A percentile compares a stretch with the other conserved stretches of the same genome.
Conservation (phyloP, 192 early-diverging fungal species). For the Gamsiella multidivaricata region DNA sequence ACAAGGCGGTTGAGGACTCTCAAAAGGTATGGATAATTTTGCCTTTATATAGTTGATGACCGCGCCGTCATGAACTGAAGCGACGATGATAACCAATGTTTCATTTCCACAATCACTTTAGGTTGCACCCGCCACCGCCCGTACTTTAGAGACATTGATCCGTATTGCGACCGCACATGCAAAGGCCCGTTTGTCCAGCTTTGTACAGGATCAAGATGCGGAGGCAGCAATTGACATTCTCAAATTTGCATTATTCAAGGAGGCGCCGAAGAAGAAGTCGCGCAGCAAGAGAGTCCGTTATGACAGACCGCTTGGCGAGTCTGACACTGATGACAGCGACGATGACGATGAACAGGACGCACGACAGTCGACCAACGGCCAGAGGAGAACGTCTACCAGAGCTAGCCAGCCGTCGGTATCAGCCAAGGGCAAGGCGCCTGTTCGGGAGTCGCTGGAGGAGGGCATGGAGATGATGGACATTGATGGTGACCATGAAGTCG, state of each 20-base stretch:
- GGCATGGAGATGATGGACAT: constrained; percentile 54
- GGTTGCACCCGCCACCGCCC: constrained; percentile 97
- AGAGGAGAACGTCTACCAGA: constrained; percentile 15
- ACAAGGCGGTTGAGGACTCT: constrained; percentile 75
- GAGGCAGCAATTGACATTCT: constrained; percentile 84
- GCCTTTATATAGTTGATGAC: too few species aligned
- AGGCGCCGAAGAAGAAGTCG: constrained; percentile 69
- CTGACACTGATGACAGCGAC: constrained; percentile 59
- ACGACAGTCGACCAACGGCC: constrained; percentile 6
- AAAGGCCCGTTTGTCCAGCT: constrained; percentile 85
- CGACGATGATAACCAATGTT: not conserved
- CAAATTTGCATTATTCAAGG: constrained; percentile 92
- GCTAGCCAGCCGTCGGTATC: not conserved
- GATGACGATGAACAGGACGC: constrained; percentile 49
- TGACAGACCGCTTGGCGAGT: constrained; percentile 42
- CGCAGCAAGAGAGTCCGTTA: constrained; percentile 59
- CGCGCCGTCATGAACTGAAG: too few species aligned
- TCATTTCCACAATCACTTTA: constrained; percentile 35
- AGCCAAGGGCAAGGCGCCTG: constrained; percentile 38
- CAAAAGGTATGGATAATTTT: constrained; percentile 67
- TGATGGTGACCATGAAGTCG: constrained; percentile 31
- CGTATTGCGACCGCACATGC: constrained; percentile 97
- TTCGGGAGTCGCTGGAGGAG: not conserved
- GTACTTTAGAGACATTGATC: constrained; percentile 97
- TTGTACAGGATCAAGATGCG: constrained; percentile 88